These are phyloP conservation scores for Rhinocladiella similis DNA, from an alignment of 2,329 filamentous ascomycete genomes.

Conservation along the genomic window DNA sequence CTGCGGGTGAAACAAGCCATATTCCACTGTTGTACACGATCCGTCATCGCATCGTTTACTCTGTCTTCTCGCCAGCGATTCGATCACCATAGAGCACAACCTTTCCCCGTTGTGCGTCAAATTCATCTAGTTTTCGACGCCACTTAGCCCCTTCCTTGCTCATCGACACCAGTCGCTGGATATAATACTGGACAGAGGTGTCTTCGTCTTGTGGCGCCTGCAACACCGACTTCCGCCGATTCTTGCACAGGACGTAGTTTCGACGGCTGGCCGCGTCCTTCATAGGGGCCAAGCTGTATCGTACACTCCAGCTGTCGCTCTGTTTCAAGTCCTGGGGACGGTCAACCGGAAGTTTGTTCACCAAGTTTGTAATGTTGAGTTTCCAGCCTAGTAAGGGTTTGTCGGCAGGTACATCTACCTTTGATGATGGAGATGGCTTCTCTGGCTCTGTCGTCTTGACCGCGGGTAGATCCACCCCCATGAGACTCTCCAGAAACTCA, in stretches of 20 bases:
- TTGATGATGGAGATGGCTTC: background rate
- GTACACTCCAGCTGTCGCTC: constrained; percentile 66
- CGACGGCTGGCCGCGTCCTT: constrained; percentile 42
- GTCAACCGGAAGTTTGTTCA: constrained; percentile 64
- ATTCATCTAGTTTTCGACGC: constrained; percentile 55
- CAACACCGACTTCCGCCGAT: constrained; percentile 54
- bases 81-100: constrained; percentile 27
- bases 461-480: constrained; percentile 12
- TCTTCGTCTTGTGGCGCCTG: constrained; percentile 34
- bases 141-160: constrained; percentile 59
- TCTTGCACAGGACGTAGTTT: constrained; percentile 59
- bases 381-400: constrained; percentile 61
- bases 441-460: constrained; percentile 1
- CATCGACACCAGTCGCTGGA: constrained; percentile 43
- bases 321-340: constrained; percentile 57
- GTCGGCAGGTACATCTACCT: background rate
- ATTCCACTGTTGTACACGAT: constrained; percentile 8
- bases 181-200: constrained; percentile 48
- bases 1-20: background rate
- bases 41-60: background rate
- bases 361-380: constrained; percentile 69
- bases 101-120: constrained; percentile 48
- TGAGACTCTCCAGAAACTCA: constrained; percentile 24
- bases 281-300: constrained; percentile 74
- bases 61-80: background rate